Base-by-base conservation (phyloP, 129 eudicot genomes). In the Flaveria brownii region DNA sequence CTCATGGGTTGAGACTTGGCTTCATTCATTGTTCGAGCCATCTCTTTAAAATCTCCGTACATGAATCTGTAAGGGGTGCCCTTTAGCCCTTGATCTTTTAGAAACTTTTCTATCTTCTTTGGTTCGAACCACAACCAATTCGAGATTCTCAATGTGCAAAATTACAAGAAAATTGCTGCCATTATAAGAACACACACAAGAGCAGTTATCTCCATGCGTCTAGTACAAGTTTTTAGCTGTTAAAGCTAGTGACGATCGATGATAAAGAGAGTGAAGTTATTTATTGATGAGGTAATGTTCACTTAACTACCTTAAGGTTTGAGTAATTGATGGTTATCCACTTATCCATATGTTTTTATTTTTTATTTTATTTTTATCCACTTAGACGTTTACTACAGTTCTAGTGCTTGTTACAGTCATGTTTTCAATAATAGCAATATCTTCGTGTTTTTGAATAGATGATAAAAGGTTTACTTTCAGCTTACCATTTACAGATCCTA, bases 51-150 rank as follows among this genome's bases (percentile, higher is more conserved):
- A 66, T 90, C 91, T 15, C 96, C 92, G 49, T 79, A 64, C 26
- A 87, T 23, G 15, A 90, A 57, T 41, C 56, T 69, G 56, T 90
- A 90, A 42, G 86, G 61, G 45, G 80, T 90, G 0, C 96, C 92
- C 6, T 46, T 55, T 28, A 90, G 77, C 2, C 96, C 96, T 77
- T 90, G 96, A 14, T 78, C 65, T 75, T 86, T 78, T 18, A 90
- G 84, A 50, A 67, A 39, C 63, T 72, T 90, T 52, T 90, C 93
- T 1, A 81, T 66, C 70, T 47, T 75, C 49, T 73, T 88, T 11
- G 96, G 96, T 67, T 78, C 74, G 55, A 88, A 72, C 89, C 91
- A 88, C 20, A 84, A 85, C 86, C 84, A 78, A 41, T 78, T 60
- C 69, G 78, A 63, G 9, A 73, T 71, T 20, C 71, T 82, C 90